Evolutionary conservation across 768 basidiomycete genomes (phyloP).

Genomic region (Lactarius vividus): DNA sequence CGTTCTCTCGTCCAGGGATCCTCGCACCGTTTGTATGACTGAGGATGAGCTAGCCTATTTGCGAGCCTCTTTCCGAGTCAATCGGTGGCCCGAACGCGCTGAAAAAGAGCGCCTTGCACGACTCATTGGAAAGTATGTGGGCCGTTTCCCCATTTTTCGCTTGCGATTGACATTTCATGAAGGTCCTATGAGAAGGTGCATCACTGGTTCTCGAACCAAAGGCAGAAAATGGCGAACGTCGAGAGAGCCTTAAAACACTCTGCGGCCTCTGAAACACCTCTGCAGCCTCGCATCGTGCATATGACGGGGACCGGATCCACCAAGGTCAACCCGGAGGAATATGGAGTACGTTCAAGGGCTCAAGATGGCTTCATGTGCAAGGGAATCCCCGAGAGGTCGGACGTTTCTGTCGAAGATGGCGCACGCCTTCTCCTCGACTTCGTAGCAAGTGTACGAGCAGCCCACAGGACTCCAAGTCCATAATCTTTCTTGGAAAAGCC

Average conservation of each 20-base stretch:
- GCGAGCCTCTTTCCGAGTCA: conserved; percentile 15
- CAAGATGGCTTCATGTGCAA: conserved; percentile 2
- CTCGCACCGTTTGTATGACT: conserved; percentile 23
- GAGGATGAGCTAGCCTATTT: conserved; percentile 14
- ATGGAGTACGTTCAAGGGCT: background rate
- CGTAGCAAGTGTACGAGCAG: conserved; percentile 11
- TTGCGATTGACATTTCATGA: background rate
- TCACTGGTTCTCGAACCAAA: conserved; percentile 26
- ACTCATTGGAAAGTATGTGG: conserved; percentile 21
- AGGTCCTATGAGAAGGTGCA: conserved; percentile 22
- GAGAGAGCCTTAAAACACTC: conserved; percentile 9
- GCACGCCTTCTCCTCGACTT: conserved; percentile 23
- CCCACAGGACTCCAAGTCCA: conserved; percentile 10
- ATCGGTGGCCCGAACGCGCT: conserved; percentile 22
- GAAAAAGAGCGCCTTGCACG: conserved; percentile 23
- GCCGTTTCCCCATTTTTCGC: background rate
- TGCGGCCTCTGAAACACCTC: background rate
- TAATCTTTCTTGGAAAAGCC: background rate
- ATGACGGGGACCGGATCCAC: background rate
- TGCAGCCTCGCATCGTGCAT: background rate
- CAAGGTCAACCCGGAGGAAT: background rate
- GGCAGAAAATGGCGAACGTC: conserved; percentile 21
- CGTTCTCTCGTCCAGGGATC: conserved; percentile 14
- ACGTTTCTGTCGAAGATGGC: conserved; percentile 21
- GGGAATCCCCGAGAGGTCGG: conserved; percentile 16